Percentiles rank a stretch among this genome's conserved stretches.
These are phyloP conservation scores for Emergomyces pasteurianus DNA, from an alignment of 2,329 filamentous ascomycete genomes.

Conservation along the genomic window DNA sequence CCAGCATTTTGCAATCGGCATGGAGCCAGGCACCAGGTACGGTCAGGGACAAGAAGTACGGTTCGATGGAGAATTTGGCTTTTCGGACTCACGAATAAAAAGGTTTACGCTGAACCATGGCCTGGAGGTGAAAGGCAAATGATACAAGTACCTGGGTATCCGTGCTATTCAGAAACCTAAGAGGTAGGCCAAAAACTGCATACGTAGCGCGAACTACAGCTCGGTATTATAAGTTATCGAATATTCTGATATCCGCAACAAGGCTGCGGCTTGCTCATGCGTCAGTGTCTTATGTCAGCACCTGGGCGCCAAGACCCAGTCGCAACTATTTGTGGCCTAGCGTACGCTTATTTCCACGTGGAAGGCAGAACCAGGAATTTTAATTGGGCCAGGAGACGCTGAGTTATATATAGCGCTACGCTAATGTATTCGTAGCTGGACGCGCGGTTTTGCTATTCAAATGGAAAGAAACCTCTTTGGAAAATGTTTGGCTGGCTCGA, in stretches of 20 bases:
- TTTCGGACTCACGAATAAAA: neutral
- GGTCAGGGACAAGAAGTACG: neutral
- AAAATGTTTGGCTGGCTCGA: too few species aligned
- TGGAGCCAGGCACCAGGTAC: neutral
- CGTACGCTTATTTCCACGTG: neutral
- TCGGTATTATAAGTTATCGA: too few species aligned
- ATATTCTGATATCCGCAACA: neutral
- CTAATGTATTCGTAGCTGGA: neutral
- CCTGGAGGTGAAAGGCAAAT: neutral
- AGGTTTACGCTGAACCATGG: neutral
- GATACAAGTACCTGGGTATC: neutral
- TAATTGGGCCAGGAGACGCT: neutral
- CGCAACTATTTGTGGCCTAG: neutral
- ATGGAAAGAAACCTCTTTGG: too few species aligned
- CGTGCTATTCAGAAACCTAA: neutral
- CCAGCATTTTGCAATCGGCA: conserved; percentile 51
- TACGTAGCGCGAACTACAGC: too few species aligned
- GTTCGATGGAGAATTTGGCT: neutral
- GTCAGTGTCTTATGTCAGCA: neutral
- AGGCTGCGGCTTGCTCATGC: neutral
- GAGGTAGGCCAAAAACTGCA: neutral
- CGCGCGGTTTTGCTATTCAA: neutral
- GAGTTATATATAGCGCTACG: neutral
- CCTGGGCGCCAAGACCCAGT: neutral
- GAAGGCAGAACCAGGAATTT: neutral